Conservation (phyloP, 2,329 filamentous ascomycete genomes). For the Exophiala lecanii-corni region DNA sequence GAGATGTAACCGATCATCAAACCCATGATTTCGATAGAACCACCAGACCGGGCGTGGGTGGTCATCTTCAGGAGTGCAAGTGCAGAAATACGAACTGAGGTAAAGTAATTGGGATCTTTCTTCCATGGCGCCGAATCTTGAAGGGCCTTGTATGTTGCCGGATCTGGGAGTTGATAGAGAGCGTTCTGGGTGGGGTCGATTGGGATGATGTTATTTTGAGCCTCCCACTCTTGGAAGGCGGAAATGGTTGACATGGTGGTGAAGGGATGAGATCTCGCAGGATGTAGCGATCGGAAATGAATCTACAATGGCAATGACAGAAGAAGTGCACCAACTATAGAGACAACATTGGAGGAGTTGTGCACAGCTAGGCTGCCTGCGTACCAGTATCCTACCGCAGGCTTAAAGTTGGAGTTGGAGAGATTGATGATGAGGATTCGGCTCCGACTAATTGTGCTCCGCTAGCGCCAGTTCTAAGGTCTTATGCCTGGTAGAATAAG, state of each 20-base stretch:
- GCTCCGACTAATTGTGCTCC: too few species aligned
- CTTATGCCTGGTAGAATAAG: too few species aligned
- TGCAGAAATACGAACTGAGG: constrained; percentile 85
- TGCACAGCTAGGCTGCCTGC: too few species aligned
- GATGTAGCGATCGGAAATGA: too few species aligned
- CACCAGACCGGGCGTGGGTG: constrained; percentile 96
- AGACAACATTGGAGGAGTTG: too few species aligned
- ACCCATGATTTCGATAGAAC: constrained; percentile 91
- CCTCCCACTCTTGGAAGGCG: constrained; percentile 49
- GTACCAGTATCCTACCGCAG: too few species aligned
- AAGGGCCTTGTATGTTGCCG: constrained; percentile 62
- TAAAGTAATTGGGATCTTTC: constrained; percentile 80
- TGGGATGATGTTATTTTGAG: constrained; percentile 78
- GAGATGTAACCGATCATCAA: constrained; percentile 94
- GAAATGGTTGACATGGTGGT: constrained; percentile 32
- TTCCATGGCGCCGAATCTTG: constrained; percentile 65
- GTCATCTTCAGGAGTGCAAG: constrained; percentile 97
- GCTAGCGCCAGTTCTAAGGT: too few species aligned
- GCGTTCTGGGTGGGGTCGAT: constrained; percentile 84
- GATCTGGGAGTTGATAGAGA: constrained; percentile 74
- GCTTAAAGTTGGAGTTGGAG: too few species aligned
- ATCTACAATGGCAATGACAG: too few species aligned
- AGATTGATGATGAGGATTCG: too few species aligned
- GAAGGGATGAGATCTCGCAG: neutral
- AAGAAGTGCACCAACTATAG: too few species aligned